Evolutionary conservation across 2,329 filamentous ascomycete species (phyloP).

Genomic region (Tolypocladium paradoxum): DNA sequence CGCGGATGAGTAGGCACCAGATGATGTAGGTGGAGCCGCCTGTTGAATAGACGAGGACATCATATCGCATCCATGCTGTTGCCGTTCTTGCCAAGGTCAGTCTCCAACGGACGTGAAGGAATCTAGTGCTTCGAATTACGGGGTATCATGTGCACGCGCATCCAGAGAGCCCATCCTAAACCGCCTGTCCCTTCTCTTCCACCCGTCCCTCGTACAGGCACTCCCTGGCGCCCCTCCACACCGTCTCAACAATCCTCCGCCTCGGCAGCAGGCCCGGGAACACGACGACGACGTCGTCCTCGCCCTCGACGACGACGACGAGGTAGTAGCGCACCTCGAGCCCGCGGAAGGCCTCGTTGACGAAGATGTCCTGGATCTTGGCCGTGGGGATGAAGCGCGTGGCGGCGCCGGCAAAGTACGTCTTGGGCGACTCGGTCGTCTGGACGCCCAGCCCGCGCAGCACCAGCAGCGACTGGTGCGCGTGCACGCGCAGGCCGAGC

Average conservation of each 20-base stretch:
- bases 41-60: neutral
- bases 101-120: too few species aligned
- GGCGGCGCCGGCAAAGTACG: conserved; percentile 44
- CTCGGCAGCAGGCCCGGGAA: conserved; percentile 74
- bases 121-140: neutral
- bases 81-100: neutral
- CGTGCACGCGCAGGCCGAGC: conserved; percentile 35
- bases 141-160: conserved; percentile 1
- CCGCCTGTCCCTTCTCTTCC: conserved; percentile 18
- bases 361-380: conserved; percentile 83
- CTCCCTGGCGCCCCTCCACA: conserved; percentile 76
- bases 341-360: conserved; percentile 89
- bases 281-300: conserved; percentile 85
- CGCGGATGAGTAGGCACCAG: conserved; percentile 10
- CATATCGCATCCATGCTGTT: neutral
- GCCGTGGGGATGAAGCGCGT: conserved; percentile 73
- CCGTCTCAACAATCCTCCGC: conserved; percentile 66
- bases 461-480: conserved; percentile 77
- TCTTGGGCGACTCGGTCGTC: conserved; percentile 54
- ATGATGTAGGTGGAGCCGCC: too few species aligned
- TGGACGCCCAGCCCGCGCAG: conserved; percentile 85
- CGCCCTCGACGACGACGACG: conserved; percentile 79
- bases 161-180: neutral
- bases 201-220: conserved; percentile 58
- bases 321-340: conserved; percentile 88